phyloP scores from a whole-genome alignment of 2,329 filamentous ascomycete species.

The Chaetomium sp. region DNA sequence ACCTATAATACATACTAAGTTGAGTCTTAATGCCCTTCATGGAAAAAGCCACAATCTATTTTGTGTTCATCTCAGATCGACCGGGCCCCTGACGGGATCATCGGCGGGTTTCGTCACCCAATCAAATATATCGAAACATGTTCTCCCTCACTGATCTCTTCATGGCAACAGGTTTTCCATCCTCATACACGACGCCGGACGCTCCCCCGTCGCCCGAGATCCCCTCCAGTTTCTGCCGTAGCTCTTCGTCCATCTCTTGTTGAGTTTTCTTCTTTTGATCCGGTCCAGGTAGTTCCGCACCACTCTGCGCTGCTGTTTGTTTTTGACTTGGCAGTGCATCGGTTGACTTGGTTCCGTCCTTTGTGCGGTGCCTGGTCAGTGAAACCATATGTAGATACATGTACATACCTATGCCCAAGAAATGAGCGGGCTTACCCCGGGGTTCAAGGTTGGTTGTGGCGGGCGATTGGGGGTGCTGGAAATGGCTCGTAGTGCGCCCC shows the following conservation, averaged over 20 bases:
- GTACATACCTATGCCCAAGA: neutral
- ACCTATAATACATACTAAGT: neutral
- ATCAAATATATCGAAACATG: constrained; percentile 72
- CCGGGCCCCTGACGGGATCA: neutral
- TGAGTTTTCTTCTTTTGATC: constrained; percentile 49
- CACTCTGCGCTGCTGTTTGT: too few relatives aligned
- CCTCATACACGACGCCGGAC: constrained; percentile 73
- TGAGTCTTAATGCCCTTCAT: neutral
- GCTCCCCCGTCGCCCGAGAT: constrained; percentile 70
- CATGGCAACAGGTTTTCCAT: constrained; percentile 71
- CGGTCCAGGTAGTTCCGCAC: neutral
- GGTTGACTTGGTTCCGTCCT: neutral
- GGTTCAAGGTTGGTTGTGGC: neutral
- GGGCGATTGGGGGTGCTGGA: neutral
- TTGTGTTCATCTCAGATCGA: neutral
- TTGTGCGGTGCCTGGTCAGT: neutral
- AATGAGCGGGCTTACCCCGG: neutral
- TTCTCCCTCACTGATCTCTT: constrained; percentile 74
- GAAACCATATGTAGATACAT: too few relatives aligned
- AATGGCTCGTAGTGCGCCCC: neutral
- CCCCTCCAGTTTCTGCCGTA: constrained; percentile 65
- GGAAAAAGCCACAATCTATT: neutral
- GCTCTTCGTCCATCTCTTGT: constrained; percentile 66
- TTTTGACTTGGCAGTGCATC: neutral
- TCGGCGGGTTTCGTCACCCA: neutral